These are phyloP conservation scores for Nothopassalora personata DNA, from an alignment of 2,329 filamentous ascomycete species.

Conservation along the genomic window DNA sequence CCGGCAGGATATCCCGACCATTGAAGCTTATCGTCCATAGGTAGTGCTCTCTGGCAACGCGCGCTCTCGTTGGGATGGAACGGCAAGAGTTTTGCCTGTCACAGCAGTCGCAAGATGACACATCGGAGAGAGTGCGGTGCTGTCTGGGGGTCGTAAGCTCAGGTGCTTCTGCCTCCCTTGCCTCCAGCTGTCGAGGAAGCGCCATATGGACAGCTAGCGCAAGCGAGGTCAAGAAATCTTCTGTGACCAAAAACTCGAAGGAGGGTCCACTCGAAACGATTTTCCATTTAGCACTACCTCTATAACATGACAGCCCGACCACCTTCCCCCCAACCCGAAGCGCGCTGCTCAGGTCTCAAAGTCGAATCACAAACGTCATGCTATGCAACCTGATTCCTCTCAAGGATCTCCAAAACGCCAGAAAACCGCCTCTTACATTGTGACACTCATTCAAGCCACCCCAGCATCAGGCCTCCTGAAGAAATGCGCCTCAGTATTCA, in stretches of 20 bases:
- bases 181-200: too few species aligned
- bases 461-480: conserved; percentile 28
- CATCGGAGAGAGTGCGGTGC: too few species aligned
- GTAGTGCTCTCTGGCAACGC: too few species aligned
- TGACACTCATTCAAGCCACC: background rate
- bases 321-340: background rate
- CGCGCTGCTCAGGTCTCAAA: background rate
- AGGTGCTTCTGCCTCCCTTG: too few species aligned
- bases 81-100: too few species aligned
- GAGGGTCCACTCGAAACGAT: background rate
- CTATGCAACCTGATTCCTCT: background rate
- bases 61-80: too few species aligned
- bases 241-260: background rate
- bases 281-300: background rate
- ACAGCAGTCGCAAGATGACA: too few species aligned
- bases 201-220: too few species aligned
- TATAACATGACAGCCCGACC: background rate
- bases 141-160: too few species aligned
- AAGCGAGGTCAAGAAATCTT: too few species aligned
- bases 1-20: too few species aligned
- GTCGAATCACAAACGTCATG: background rate
- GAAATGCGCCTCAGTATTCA: conserved; percentile 55
- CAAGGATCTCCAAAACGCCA: background rate
- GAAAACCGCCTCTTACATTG: background rate
- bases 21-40: too few species aligned